phyloP scores from a whole-genome alignment of 164 flowering plant genomes.

The Paratinospora sagittata region DNA sequence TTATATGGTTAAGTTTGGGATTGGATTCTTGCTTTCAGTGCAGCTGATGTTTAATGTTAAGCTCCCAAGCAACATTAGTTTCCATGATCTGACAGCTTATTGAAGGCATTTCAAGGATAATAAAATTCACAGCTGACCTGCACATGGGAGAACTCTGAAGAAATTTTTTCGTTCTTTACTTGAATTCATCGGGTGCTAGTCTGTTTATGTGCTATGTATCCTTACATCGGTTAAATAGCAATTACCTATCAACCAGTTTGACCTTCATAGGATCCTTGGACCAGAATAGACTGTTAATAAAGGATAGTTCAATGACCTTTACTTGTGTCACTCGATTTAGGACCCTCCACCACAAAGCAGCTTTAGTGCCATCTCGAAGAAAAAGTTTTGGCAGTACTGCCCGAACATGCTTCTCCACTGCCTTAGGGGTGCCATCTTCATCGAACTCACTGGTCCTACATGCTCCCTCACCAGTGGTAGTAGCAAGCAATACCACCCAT shows the following conservation, averaged over 20 bases:
- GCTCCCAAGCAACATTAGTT: not conserved
- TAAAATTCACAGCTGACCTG: not conserved
- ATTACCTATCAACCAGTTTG: not conserved
- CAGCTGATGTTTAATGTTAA: not conserved
- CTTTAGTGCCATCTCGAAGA: constrained; percentile 10
- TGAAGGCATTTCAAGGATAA: not conserved
- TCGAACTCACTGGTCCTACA: constrained; percentile 17
- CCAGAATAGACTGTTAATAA: not conserved
- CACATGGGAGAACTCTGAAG: not conserved
- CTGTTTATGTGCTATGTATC: not conserved
- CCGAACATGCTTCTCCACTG: constrained; percentile 26
- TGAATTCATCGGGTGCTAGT: too few relatives aligned
- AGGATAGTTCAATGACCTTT: not conserved
- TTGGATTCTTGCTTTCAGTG: not conserved
- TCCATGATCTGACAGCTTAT: not conserved
- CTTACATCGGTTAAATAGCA: not conserved
- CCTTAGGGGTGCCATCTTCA: constrained; percentile 20
- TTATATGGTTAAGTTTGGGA: not conserved
- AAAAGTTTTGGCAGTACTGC: constrained; percentile 13
- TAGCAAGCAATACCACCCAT: constrained; percentile 28
- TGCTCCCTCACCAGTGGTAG: constrained; percentile 29
- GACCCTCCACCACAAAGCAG: not conserved
- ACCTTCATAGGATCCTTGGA: not conserved
- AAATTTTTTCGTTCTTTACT: not conserved
- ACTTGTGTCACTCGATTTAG: not conserved